phyloP scores from a whole-genome alignment of 768 basidiomycete genomes.

The Melanogaster broomeanus region DNA sequence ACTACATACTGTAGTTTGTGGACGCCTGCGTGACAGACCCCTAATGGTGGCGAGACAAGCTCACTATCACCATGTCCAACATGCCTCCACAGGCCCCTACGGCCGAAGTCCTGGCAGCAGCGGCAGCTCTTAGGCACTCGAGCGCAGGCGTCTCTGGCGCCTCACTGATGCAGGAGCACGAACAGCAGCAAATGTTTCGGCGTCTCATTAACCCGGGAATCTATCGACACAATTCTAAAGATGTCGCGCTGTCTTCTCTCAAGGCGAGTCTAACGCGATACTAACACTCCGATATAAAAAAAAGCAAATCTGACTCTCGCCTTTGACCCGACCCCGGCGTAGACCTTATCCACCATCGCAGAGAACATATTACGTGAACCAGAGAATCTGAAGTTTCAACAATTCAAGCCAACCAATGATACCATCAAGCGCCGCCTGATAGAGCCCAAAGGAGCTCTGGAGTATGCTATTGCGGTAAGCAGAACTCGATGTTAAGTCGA shows the following conservation, averaged over 20 bases:
- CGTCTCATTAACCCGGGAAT: constrained; percentile 82
- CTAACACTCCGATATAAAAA: too few relatives aligned
- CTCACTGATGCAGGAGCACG: constrained; percentile 49
- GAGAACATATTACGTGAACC: constrained; percentile 77
- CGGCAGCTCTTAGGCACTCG: constrained; percentile 26
- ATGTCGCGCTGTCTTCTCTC: constrained; percentile 59
- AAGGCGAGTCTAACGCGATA: constrained; percentile 44
- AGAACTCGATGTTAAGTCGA: not conserved
- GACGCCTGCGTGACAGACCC: not conserved
- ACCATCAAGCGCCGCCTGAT: constrained; percentile 67
- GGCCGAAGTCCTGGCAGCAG: constrained; percentile 28
- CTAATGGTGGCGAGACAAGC: not conserved
- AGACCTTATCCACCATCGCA: constrained; percentile 69
- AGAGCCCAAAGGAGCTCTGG: constrained; percentile 69
- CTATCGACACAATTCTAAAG: constrained; percentile 64
- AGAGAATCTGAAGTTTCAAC: constrained; percentile 67
- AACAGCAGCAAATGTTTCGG: constrained; percentile 70
- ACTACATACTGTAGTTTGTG: too few relatives aligned
- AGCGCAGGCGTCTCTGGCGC: not conserved
- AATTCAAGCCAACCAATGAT: constrained; percentile 76
- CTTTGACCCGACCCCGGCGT: not conserved
- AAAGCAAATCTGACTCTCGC: too few relatives aligned
- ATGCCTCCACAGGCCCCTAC: constrained; percentile 12
- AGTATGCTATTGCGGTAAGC: constrained; percentile 79
- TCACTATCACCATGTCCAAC: constrained; percentile 12